Base-by-base conservation (phyloP, 306 rosid species). In the Acmispon strigosus region DNA sequence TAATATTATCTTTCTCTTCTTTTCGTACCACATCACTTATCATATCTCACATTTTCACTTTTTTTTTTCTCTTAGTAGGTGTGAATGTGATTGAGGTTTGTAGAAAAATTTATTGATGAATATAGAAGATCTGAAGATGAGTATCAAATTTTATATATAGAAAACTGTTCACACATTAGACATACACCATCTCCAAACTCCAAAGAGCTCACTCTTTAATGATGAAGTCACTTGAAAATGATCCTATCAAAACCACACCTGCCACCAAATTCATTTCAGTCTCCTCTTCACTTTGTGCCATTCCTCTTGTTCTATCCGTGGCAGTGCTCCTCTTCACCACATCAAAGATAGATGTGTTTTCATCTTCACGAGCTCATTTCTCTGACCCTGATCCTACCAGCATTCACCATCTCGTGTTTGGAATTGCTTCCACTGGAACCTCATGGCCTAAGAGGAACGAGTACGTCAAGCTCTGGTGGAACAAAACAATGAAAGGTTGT, bases 371-470 rank as follows among this genome's bases (percentile, higher is more conserved):
- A 19, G 66, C 20, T 8, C 11, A 77, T 55, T 72, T 13, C 12
- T 69, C 52, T 45, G 36, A 72, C 0, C 62, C 62, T 39, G 58
- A 72, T 0, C 74, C 79, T 0, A 87, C 91, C 58, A 73, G 83
- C 45, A 72, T 90, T 16, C 66, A 78, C 20, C 90, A 93, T 64
- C 66, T 94, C 57, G 91, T 89, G 52, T 94, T 94, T 13, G 97
- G 97, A 42, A 85, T 94, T 58, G 92, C 92, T 5, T 86, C 97
- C 3, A 76, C 67, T 75, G 56, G 54, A 16, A 16, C 8, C 0
- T 75, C 90, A 1, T 94, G 98, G 98, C 78, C 85, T 14, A 20
- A 24, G 39, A 74, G 90, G 24, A 87, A 90, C 63, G 87, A 86
- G 9, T 77, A 76, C 8, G 69, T 62, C 5, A 52, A 67, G 13